phyloP scores from a whole-genome alignment of 768 basidiomycete species.

The Ramaria sp. region DNA sequence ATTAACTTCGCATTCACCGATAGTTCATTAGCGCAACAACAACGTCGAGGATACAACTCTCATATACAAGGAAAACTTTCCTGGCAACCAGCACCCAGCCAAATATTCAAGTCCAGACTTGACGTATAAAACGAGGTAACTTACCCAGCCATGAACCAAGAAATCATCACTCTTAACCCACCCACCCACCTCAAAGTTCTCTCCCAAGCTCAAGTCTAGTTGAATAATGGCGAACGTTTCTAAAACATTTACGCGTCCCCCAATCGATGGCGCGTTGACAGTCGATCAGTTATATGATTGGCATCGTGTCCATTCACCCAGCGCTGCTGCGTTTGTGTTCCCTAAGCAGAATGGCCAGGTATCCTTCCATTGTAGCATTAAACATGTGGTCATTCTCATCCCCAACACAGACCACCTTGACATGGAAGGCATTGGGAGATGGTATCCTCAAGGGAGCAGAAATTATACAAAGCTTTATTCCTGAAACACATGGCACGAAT shows the following conservation, averaged over 20 bases:
- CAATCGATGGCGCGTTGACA: not conserved
- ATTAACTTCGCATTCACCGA: no score
- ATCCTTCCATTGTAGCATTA: not conserved
- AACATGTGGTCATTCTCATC: not conserved
- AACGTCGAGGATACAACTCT: no score
- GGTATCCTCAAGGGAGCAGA: not conserved
- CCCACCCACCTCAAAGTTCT: no score
- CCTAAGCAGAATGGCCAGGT: not conserved
- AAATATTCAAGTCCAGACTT: no score
- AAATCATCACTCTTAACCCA: no score
- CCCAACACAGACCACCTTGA: not conserved
- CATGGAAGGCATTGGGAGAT: not conserved
- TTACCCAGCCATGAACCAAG: no score
- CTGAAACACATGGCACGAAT: not conserved
- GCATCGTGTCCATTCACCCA: not conserved
- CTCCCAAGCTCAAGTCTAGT: no score
- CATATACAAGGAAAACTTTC: no score
- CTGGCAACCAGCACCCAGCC: no score
- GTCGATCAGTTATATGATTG: slow-evolving; percentile 5
- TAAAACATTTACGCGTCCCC: not conserved
- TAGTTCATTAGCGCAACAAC: no score
- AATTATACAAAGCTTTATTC: not conserved
- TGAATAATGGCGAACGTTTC: not conserved
- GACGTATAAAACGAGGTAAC: no score
- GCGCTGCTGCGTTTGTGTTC: not conserved